Base-by-base conservation (phyloP, 2,329 filamentous ascomycete genomes). In the Xylariaceae sp. region DNA sequence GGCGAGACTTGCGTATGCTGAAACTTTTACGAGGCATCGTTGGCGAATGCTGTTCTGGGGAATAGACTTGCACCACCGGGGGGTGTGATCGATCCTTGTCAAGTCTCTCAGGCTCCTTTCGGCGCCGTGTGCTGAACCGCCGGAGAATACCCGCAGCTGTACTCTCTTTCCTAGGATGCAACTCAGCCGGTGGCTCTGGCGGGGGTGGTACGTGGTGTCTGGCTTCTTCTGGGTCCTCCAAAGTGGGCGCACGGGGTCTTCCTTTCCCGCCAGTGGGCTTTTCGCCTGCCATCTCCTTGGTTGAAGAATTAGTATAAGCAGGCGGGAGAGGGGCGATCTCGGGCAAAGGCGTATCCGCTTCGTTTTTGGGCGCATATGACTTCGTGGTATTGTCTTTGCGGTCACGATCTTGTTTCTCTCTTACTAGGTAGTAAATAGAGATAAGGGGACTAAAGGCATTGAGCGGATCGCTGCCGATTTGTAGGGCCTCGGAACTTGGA, bases 371-470 rank as follows among this genome's bases (percentile, higher is more conserved):
- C 2, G 63, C 33, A 7, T 68, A 57, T 3, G 60, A 53, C 40
- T 67, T 66, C 10, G 63, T 54, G 40, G 64, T 52, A 39, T 58
- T 50, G 33, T 75, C 70, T 27, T 63, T 56, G 46, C 73, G 73
- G 62, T 97, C 91, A 33, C 89, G 83, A 44, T 95, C 89, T 56
- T 90, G 83, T 71, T 97, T 97, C 73, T 99, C 94, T 58, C 83
- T 86, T n/a, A 96, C 94, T 3, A 99, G 80, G 62, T 95, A 95
- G 69, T 99, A 99, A 12, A 99, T 86, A 1, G 94, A 97, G 7
- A 97, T 77, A 12, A 97, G 75, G 7, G 94, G 94, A 61, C 88
- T 92, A 67, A 89, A 99, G 4, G 94, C 94, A 67, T 97, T 97
- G 50, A 95, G 73, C 1, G 94, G 91, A 63, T 99, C 94, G 49